Percentiles rank a stretch among this genome's conserved stretches.
phyloP scores from a whole-genome alignment of 192 early-diverging fungal species.

The Entophlyctis luteolus region DNA sequence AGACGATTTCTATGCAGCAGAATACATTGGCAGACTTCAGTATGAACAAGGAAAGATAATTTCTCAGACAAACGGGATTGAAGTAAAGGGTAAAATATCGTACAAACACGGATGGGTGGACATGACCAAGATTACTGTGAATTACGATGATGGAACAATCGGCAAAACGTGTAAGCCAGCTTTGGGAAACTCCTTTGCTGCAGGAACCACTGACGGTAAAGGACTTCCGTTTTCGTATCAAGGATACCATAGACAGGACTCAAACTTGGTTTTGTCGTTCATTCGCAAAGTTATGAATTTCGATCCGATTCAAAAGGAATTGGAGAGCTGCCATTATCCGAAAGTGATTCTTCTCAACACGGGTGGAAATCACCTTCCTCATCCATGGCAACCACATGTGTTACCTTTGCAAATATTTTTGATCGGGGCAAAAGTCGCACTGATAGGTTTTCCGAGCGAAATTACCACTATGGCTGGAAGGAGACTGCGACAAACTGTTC shows the following conservation, averaged over 20 bases:
- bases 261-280: constrained; percentile 17
- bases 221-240: constrained; percentile 26
- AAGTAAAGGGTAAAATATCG: background rate
- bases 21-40: constrained; percentile 42
- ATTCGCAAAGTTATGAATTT: constrained; percentile 1
- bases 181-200: constrained; percentile 43
- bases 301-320: constrained; percentile 18
- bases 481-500: constrained; percentile 36
- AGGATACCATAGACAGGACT: constrained; percentile 15
- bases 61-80: background rate
- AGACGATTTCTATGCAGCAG: constrained; percentile 30
- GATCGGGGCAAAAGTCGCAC: constrained; percentile 41
- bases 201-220: constrained; percentile 58
- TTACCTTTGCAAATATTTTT: constrained; percentile 53
- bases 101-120: constrained; percentile 46
- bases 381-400: constrained; percentile 48
- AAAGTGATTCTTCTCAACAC: constrained; percentile 58
- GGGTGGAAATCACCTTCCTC: constrained; percentile 34
- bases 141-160: background rate
- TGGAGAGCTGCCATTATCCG: constrained; percentile 49
- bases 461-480: constrained; percentile 65
- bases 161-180: constrained; percentile 31
- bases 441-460: constrained; percentile 54
- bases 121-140: constrained; percentile 29
- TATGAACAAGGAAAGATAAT: constrained; percentile 30